These are phyloP conservation scores for Annulohypoxylon moriforme DNA, from an alignment of 495 filamentous ascomycete genomes.

Conservation along the genomic window DNA sequence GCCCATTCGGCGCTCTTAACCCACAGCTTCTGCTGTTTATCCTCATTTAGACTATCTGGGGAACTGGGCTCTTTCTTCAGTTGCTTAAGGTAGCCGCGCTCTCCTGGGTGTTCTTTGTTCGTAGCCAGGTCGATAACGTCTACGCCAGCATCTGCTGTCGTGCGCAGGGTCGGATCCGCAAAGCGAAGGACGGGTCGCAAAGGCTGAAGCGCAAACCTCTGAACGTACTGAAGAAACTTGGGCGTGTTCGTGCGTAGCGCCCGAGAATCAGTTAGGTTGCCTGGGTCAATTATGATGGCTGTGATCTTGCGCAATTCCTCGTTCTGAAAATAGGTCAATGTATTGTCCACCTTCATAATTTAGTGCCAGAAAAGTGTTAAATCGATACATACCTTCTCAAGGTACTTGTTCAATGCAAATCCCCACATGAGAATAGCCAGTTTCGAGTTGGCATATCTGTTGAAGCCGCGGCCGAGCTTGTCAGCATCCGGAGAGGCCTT, in stretches of 20 bases:
- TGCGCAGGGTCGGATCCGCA: constrained; percentile 51
- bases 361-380: neutral
- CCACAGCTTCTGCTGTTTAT: constrained; percentile 59
- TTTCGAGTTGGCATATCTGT: constrained; percentile 59
- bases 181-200: constrained; percentile 52
- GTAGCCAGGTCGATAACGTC: constrained; percentile 51
- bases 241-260: constrained; percentile 58
- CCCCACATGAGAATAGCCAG: constrained; percentile 58
- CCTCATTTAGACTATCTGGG: constrained; percentile 52
- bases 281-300: constrained; percentile 59
- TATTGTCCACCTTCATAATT: neutral
- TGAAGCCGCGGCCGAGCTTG: constrained; percentile 55
- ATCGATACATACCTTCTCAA: constrained; percentile 52
- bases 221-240: constrained; percentile 36
- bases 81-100: constrained; percentile 56
- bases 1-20: constrained; percentile 58
- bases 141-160: constrained; percentile 48
- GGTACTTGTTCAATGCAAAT: constrained; percentile 56
- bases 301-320: constrained; percentile 55
- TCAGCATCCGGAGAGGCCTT: constrained; percentile 38
- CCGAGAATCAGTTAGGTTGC: constrained; percentile 59
- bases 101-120: constrained; percentile 45
- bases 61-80: constrained; percentile 53
- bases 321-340: constrained; percentile 37
- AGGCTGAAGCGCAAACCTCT: constrained; percentile 48